Percentiles rank a stretch among this genome's conserved stretches.
Evolutionary conservation across 345 rosid species (phyloP).

Genomic region (Lepidium africanum): DNA sequence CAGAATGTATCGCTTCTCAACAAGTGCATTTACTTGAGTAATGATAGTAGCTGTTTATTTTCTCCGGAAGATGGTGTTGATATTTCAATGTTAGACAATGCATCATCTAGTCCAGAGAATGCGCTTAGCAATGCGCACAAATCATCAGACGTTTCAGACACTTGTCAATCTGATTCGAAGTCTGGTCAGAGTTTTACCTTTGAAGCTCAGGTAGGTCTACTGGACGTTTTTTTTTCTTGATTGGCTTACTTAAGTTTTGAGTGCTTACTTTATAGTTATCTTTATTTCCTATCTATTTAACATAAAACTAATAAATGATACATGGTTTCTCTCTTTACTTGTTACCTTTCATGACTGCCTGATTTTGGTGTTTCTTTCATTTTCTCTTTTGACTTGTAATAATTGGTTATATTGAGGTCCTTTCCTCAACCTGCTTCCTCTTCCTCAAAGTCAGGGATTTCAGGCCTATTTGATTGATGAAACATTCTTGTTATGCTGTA

Average conservation of each 20-base stretch:
- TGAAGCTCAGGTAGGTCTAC: conserved; percentile 77
- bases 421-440: not conserved
- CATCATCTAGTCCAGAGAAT: conserved; percentile 39
- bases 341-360: not conserved
- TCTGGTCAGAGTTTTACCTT: conserved; percentile 60
- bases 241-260: not conserved
- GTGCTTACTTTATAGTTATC: not conserved
- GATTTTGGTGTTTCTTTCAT: not conserved
- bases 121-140: conserved; percentile 31
- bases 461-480: not conserved
- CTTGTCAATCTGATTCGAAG: conserved; percentile 41
- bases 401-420: conserved; percentile 2
- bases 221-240: not conserved
- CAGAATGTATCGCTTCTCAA: conserved; percentile 88
- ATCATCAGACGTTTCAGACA: conserved; percentile 31
- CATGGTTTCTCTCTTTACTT: conserved; percentile 2
- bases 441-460: not conserved
- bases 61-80: conserved; percentile 82
- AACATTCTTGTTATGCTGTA: not conserved
- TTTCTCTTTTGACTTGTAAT: not conserved
- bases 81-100: conserved; percentile 49
- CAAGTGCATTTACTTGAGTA: conserved; percentile 79
- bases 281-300: not conserved
- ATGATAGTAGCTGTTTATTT: conserved; percentile 83
- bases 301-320: not conserved